Evolutionary conservation across 768 basidiomycete genomes (phyloP), one percentile per base, ranked within the genome.

Genomic region (Mycena indigotica): DNA sequence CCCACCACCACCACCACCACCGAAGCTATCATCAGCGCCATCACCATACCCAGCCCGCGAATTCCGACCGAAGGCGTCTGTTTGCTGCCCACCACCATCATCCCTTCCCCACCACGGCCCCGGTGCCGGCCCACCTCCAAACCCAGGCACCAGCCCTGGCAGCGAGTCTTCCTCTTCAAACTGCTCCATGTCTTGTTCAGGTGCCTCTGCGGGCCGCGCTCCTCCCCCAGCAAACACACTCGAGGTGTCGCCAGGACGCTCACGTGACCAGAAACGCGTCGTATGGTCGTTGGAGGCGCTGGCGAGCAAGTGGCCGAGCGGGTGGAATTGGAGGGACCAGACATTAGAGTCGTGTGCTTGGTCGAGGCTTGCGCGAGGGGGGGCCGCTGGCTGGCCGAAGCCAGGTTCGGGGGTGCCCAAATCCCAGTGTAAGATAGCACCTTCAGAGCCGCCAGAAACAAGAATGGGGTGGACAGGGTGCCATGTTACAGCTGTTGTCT

Each of bases 261-360:
- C 92, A 65, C 96, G 85, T 48, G 88, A 88, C 96, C 97, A 98
- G 81, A 98, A 99, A n/a, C 95, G 85, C 5, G 96, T 97, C 4
- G 97, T 98, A 75, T 95, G 93, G 78, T 99, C 97, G 77, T 97
- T 98, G n/a, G 91, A 91, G 10, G 89, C 97, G 60, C 86, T 88
- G 60, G 88, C 94, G 65, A 99, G 87, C 65, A 98, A 82, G 73
- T 98, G 95, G 0, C 97, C 96, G 16, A 98, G 84, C 0, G 96
- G 95, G 73, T 98, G 95, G 81, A 87, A 99, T 3, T 93, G 85
- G 61, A 99, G 84, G 0, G 93, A 86, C 93, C 95, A 98, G 60
- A 99, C 93, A 71, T 95, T 95, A 28, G 92, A 93, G 77, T 99
- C 97, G 80, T 99, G 97, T 8, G 97, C 97, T 69, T 93, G 90